These are phyloP conservation scores for Delphinella strobiligena DNA, from an alignment of 2,329 filamentous ascomycete genomes.

Conservation along the genomic window DNA sequence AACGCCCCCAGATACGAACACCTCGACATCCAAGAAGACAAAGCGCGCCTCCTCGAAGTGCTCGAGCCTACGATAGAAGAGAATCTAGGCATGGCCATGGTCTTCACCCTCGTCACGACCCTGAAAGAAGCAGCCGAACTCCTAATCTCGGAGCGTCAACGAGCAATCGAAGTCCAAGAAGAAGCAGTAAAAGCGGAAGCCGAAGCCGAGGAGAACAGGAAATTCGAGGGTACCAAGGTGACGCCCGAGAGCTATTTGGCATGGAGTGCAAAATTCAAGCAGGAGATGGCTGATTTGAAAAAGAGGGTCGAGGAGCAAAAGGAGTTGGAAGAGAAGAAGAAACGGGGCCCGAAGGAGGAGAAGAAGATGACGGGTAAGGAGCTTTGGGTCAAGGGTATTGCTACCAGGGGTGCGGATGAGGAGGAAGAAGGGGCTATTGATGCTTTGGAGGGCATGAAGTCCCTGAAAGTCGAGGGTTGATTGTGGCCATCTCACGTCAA, in stretches of 20 bases:
- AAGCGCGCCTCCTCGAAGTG: slow-evolving; percentile 56
- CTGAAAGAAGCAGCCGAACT: slow-evolving; percentile 87
- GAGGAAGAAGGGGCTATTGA: slow-evolving; percentile 50
- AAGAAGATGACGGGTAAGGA: slow-evolving; percentile 59
- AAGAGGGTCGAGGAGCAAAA: slow-evolving; percentile 44
- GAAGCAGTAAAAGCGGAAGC: slow-evolving; percentile 46
- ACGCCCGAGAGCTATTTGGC: slow-evolving; percentile 73
- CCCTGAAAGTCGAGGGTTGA: slow-evolving; percentile 55
- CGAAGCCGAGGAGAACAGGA: slow-evolving; percentile 89
- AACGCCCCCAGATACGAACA: slow-evolving; percentile 58
- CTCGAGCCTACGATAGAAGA: slow-evolving; percentile 72
- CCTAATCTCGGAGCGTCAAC: slow-evolving; percentile 62
- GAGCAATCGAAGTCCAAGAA: slow-evolving; percentile 42
- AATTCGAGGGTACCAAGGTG: slow-evolving; percentile 85
- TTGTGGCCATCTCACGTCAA: too few species aligned
- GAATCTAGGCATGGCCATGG: slow-evolving; percentile 93
- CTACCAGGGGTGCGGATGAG: slow-evolving; percentile 54
- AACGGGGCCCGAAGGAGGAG: slow-evolving; percentile 45
- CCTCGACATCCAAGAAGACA: slow-evolving; percentile 73
- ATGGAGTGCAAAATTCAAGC: slow-evolving; percentile 68
- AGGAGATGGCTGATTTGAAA: slow-evolving; percentile 69
- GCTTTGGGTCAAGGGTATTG: slow-evolving; percentile 37
- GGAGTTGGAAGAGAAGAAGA: slow-evolving; percentile 56
- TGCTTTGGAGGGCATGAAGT: slow-evolving; percentile 50
- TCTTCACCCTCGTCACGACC: slow-evolving; percentile 79